Conservation (phyloP, 2,329 filamentous ascomycete genomes). For the Fragosphaeria purpurea region DNA sequence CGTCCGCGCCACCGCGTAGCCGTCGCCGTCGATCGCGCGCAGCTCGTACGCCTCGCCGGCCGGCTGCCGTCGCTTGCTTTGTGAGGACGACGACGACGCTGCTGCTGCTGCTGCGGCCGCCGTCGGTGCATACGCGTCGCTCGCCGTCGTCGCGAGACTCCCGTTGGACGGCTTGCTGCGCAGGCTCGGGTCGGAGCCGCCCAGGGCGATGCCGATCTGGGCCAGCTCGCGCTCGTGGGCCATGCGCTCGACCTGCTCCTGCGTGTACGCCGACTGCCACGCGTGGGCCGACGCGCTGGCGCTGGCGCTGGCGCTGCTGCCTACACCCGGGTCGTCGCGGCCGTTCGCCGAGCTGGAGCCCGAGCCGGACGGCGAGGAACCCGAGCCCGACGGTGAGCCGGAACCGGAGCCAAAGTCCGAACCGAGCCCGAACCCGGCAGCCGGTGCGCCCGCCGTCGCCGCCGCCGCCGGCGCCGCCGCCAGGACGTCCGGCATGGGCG, state of each 20-base stretch:
- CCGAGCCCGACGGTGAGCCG: too few species aligned
- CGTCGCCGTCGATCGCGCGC: slow-evolving; percentile 31
- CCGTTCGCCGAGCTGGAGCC: too few species aligned
- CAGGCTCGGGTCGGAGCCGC: slow-evolving; percentile 26
- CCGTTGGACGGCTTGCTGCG: slow-evolving; percentile 19
- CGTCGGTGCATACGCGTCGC: too few species aligned
- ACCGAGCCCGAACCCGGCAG: too few species aligned
- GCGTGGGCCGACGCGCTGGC: neutral
- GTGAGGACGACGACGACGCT: slow-evolving; percentile 13
- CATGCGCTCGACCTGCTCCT: slow-evolving; percentile 19
- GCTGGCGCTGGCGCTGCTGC: neutral
- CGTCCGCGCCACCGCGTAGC: slow-evolving; percentile 10
- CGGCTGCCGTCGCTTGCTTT: slow-evolving; percentile 28
- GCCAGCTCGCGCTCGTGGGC: slow-evolving; percentile 15
- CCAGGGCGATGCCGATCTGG: slow-evolving; percentile 34
- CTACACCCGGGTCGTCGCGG: neutral
- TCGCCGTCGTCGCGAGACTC: slow-evolving; percentile 14
- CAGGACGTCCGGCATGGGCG: slow-evolving; percentile 4
- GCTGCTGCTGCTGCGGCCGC: too few species aligned
- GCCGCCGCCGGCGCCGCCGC: slow-evolving; percentile 6
- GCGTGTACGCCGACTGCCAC: slow-evolving; percentile 1
- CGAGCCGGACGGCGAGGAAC: too few species aligned
- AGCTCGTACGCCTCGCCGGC: slow-evolving; percentile 38
- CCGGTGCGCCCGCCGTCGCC: too few species aligned
- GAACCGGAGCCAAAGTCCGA: neutral